phyloP scores from a whole-genome alignment of 768 basidiomycete species.

The Saitozyma podzolica region DNA sequence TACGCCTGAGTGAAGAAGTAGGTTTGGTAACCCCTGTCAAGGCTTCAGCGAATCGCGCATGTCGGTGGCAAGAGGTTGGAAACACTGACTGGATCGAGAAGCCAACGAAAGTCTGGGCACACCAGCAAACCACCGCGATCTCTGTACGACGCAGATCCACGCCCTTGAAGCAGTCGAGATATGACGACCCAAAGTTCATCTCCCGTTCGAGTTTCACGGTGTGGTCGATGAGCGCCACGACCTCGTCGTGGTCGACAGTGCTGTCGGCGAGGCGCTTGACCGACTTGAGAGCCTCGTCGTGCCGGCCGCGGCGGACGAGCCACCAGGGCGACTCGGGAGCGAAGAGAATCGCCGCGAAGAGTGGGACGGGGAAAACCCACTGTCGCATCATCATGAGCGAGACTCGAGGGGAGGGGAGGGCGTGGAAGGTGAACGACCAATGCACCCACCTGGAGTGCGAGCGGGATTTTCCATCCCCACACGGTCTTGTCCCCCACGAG shows the following conservation, averaged over 20 bases:
- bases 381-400: slow-evolving; percentile 14
- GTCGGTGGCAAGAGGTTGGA: too few relatives aligned
- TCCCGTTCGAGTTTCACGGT: slow-evolving; percentile 50
- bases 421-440: too few relatives aligned
- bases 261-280: slow-evolving; percentile 17
- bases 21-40: not conserved
- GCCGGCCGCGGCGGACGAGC: slow-evolving; percentile 36
- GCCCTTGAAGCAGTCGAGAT: slow-evolving; percentile 52
- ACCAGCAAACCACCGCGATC: slow-evolving; percentile 5
- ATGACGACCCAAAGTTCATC: slow-evolving; percentile 31
- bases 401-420: slow-evolving; percentile 19
- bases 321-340: slow-evolving; percentile 43
- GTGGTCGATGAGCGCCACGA: slow-evolving; percentile 49
- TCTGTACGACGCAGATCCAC: slow-evolving; percentile 32
- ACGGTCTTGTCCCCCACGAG: slow-evolving; percentile 10
- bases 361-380: slow-evolving; percentile 26
- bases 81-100: not conserved
- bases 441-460: not conserved
- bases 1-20: slow-evolving; percentile 1
- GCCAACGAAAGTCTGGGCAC: not conserved
- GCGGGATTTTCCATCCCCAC: slow-evolving; percentile 13
- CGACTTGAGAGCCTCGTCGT: slow-evolving; percentile 27
- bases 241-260: slow-evolving; percentile 31
- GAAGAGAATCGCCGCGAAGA: slow-evolving; percentile 26
- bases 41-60: too few relatives aligned